A percentile compares a stretch with the other conserved stretches of the same genome.
phyloP scores from a whole-genome alignment of 2,329 filamentous ascomycete species.

The Phyllosticta citriasiana region DNA sequence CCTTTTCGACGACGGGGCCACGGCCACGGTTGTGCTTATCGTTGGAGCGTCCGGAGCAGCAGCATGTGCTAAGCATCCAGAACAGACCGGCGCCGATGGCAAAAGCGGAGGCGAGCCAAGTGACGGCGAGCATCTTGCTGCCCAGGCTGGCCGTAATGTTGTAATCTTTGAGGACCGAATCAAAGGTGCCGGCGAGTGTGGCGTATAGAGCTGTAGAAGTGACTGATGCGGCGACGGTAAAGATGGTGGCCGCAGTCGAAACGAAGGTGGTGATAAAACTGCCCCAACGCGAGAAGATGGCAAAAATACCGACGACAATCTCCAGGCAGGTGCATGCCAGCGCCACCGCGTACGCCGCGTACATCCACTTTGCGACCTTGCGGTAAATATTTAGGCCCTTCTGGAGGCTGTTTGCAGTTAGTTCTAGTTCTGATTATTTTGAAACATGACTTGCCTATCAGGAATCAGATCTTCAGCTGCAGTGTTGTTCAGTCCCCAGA shows the following conservation, averaged over 20 bases:
- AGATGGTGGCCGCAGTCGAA: constrained; percentile 40
- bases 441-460: constrained; percentile 18
- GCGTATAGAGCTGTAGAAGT: constrained; percentile 67
- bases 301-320: constrained; percentile 68
- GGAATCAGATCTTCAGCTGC: constrained; percentile 48
- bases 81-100: constrained; percentile 68
- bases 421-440: no score
- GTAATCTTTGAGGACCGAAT: constrained; percentile 58
- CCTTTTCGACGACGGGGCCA: constrained; percentile 46
- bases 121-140: constrained; percentile 56
- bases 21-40: constrained; percentile 13
- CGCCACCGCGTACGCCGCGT: constrained; percentile 68
- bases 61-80: constrained; percentile 89
- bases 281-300: constrained; percentile 71
- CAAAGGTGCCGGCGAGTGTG: constrained; percentile 58
- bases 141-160: constrained; percentile 60
- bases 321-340: constrained; percentile 60
- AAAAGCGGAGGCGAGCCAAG: constrained; percentile 75
- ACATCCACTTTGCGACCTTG: constrained; percentile 69
- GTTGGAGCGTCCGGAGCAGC: constrained; percentile 61
- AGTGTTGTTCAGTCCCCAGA: constrained; percentile 51
- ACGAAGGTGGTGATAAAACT: constrained; percentile 75
- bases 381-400: constrained; percentile 63
- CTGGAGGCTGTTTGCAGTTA: constrained; percentile 39
- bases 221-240: constrained; percentile 55